phyloP scores from a whole-genome alignment of 306 rosid genomes.

The Begonia fuchsioides region DNA sequence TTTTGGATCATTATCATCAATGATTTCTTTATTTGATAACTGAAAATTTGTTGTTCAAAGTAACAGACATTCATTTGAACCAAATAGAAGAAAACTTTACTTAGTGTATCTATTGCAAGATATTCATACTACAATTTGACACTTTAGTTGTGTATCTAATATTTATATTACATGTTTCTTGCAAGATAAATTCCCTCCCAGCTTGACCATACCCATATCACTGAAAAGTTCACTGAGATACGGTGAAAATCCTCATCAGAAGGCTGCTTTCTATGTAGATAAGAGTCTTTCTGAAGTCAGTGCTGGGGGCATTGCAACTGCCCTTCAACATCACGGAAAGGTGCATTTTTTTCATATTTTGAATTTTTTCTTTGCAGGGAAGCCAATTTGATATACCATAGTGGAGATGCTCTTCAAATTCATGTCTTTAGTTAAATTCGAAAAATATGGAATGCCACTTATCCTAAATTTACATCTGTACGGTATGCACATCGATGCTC shows the following conservation, averaged over 20 bases:
- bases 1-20: neutral
- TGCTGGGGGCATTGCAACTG: slow-evolving; percentile 88
- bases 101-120: no score
- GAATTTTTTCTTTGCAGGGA: no score
- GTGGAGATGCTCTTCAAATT: no score
- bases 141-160: neutral
- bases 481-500: no score
- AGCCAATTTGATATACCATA: no score
- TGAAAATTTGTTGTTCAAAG: neutral
- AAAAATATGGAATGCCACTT: no score
- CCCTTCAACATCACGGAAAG: slow-evolving; percentile 88
- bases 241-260: slow-evolving; percentile 97
- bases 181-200: slow-evolving; percentile 73
- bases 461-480: no score
- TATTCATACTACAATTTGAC: slow-evolving; percentile 10
- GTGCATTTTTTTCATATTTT: no score
- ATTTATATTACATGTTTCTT: slow-evolving; percentile 3
- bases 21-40: neutral
- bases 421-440: no score
- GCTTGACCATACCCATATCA: slow-evolving; percentile 54
- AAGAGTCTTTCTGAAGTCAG: slow-evolving; percentile 65
- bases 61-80: no score
- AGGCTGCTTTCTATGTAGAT: slow-evolving; percentile 75
- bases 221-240: slow-evolving; percentile 63
- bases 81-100: no score